Evolutionary conservation across 768 basidiomycete species (phyloP).

Genomic region (Hericium alpestre): DNA sequence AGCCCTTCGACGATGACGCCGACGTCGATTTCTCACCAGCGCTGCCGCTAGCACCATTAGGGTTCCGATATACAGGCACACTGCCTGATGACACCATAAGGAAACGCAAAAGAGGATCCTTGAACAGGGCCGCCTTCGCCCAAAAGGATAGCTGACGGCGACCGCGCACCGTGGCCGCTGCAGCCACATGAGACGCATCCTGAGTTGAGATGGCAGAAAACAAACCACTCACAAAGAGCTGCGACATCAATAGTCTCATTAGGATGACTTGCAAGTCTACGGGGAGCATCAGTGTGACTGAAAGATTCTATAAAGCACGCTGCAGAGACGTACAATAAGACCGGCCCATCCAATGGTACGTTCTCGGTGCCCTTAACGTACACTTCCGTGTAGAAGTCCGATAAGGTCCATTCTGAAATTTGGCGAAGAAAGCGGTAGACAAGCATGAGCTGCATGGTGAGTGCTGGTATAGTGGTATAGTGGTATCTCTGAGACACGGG

Average conservation of each 20-base stretch:
- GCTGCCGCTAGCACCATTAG: constrained; percentile 66
- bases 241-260: constrained; percentile 62
- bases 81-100: constrained; percentile 82
- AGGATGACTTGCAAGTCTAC: constrained; percentile 32
- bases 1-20: no score
- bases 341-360: constrained; percentile 75
- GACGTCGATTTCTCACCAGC: background rate
- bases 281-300: constrained; percentile 16
- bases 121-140: constrained; percentile 85
- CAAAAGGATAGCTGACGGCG: constrained; percentile 76
- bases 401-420: constrained; percentile 61
- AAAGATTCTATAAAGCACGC: background rate
- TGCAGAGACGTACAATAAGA: constrained; percentile 65
- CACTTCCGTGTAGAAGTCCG: constrained; percentile 81
- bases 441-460: constrained; percentile 25
- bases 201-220: background rate
- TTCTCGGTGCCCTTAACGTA: constrained; percentile 78
- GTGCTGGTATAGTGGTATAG: no score
- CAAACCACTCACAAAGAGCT: constrained; percentile 25
- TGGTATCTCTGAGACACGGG: no score
- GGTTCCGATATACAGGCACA: constrained; percentile 92
- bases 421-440: constrained; percentile 64
- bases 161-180: constrained; percentile 76
- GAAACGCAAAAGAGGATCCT: constrained; percentile 59
- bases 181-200: background rate